These are phyloP conservation scores for Takashimella koratensis DNA, from an alignment of 1,284 basidiomycete species.

Conservation along the genomic window DNA sequence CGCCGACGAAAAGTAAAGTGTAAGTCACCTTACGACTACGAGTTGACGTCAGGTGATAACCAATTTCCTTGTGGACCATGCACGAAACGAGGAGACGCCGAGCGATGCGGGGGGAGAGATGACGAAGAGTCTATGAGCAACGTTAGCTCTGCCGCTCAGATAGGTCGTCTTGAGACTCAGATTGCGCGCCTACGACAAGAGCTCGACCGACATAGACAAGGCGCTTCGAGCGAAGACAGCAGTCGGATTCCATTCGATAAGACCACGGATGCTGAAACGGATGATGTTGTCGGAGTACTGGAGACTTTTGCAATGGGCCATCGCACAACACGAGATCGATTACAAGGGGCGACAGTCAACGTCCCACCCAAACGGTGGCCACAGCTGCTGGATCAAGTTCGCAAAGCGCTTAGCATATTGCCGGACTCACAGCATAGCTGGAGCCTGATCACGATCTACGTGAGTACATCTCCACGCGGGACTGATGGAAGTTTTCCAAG, in stretches of 20 bases:
- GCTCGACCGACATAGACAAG: background rate
- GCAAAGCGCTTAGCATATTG: constrained; percentile 7
- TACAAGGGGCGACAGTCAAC: constrained; percentile 3
- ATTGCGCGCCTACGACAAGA: background rate
- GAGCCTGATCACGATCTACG: constrained; percentile 4
- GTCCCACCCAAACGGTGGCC: constrained; percentile 2
- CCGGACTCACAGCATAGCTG: constrained; percentile 4
- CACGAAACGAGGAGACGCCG: background rate
- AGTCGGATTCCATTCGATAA: no score
- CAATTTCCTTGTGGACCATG: constrained; percentile 1
- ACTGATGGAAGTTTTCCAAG: constrained; percentile 1
- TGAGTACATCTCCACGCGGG: background rate
- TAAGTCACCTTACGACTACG: background rate
- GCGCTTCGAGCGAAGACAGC: background rate
- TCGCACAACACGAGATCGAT: constrained; percentile 3
- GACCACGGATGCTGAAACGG: background rate
- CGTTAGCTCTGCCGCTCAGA: background rate
- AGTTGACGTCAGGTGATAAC: background rate
- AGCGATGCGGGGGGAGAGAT: background rate
- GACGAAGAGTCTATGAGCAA: background rate
- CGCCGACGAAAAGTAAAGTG: constrained; percentile 1
- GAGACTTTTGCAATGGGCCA: constrained; percentile 11
- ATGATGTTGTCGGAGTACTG: constrained; percentile 4
- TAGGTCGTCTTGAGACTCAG: background rate
- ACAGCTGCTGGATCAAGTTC: constrained; percentile 2